Evolutionary conservation across 2,329 filamentous ascomycete species (phyloP), one percentile per base, ranked within the genome.

Genomic region (Fusarium stilboides): DNA sequence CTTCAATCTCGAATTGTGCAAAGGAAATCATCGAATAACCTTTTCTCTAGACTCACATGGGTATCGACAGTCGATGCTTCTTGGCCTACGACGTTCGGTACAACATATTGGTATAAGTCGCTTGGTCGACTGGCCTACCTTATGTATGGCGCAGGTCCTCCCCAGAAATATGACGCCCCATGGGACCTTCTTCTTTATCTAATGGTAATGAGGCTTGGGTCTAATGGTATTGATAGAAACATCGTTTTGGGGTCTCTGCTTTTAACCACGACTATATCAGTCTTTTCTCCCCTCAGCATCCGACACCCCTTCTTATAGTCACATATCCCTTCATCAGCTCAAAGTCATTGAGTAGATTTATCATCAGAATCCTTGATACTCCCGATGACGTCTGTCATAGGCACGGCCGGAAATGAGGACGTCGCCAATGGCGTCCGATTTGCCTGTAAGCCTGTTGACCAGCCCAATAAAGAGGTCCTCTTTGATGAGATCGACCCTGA

Each of bases 401-500:
- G 10, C 12, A 31, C 12, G 28, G 13, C 28, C 10, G 9, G 13
- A 10, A 12, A 31, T 10, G 28, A 31, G 28, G 9, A 10, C 28
- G 28, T 31, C 28, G 28, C 28, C 12, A 31, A 12, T 31, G 28
- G 28, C 28, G 4, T 13, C 5, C 28, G 28, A 10, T 10, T 31
- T 13, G 10, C 12, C 12, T 31, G 10, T 31, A 69, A 65, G 19
- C 20, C 39, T 1, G 42, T 39, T 14, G 22, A 52, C 19, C 51
- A 64, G n/a, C 58, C 51, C 20, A 31, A 68, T 65, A 54, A 63
- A 19, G 22, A 61, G 10, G 55, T 54, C n/a, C 40, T 72, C 40
- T 62, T 63, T 8, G 59, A 72, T 6, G 67, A 70, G 17, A 65
- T 72, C 28, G 63, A 72, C 10, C 40, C 55, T 1, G 50, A 58